These are phyloP conservation scores for Fragaria iinumae DNA, from an alignment of 306 rosid genomes.

Conservation along the genomic window DNA sequence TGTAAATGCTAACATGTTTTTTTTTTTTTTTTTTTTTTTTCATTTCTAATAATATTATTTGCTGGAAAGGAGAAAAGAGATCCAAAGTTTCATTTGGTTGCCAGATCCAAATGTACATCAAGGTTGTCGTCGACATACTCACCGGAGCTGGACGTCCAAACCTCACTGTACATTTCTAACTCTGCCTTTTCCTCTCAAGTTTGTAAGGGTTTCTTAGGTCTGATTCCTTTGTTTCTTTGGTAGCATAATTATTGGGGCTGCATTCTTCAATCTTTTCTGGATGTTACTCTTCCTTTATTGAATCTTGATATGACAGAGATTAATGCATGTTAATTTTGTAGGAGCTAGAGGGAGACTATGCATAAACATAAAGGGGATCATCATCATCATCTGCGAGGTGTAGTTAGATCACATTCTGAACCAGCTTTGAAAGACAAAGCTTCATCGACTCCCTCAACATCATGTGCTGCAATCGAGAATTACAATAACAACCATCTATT, in stretches of 20 bases:
- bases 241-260: not conserved
- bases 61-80: not conserved
- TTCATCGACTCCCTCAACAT: conserved; percentile 10
- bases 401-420: conserved; percentile 19
- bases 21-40: not conserved
- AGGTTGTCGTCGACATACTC: not conserved
- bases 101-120: conserved; percentile 6
- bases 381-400: conserved; percentile 5
- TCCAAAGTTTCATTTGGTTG: not conserved
- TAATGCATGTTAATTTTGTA: not conserved
- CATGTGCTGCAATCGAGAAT: not conserved
- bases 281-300: not conserved
- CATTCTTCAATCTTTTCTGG: not conserved
- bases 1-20: too few relatives aligned
- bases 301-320: not conserved
- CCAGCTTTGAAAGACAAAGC: conserved; percentile 5
- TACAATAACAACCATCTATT: not conserved
- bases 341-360: conserved; percentile 1
- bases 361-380: not conserved
- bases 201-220: not conserved
- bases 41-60: not conserved
- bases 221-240: not conserved
- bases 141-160: not conserved
- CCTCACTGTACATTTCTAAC: not conserved
- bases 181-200: not conserved